Percentiles rank a stretch among this genome's conserved stretches.
phyloP scores from a whole-genome alignment of 495 filamentous ascomycete species.

The Penicillium flavigenum region DNA sequence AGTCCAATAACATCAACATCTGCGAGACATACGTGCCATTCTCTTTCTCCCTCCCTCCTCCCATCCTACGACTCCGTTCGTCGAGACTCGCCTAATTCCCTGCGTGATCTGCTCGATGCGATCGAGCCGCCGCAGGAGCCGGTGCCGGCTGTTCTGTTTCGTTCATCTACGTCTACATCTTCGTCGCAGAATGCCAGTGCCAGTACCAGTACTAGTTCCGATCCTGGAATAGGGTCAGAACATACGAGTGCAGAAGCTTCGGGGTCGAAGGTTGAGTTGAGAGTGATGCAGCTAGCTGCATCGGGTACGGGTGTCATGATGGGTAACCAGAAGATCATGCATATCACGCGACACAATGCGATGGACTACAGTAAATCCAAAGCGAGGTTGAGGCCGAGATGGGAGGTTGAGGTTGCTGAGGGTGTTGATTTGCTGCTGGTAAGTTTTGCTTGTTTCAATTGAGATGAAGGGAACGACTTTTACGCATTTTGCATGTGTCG shows the following conservation, averaged over 20 bases:
- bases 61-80: slow-evolving; percentile 24
- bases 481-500: too few species aligned
- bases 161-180: slow-evolving; percentile 18
- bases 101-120: slow-evolving; percentile 27
- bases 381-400: slow-evolving; percentile 16
- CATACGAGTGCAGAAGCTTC: background rate
- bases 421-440: slow-evolving; percentile 32
- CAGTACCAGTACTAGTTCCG: background rate
- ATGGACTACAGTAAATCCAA: slow-evolving; percentile 17
- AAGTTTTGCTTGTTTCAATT: slow-evolving; percentile 7
- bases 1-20: background rate
- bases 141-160: slow-evolving; percentile 14
- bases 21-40: background rate
- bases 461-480: background rate
- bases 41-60: background rate
- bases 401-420: slow-evolving; percentile 29
- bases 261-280: slow-evolving; percentile 15
- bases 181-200: background rate
- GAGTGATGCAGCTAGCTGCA: slow-evolving; percentile 18
- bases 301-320: slow-evolving; percentile 23
- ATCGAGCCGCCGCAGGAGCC: slow-evolving; percentile 28
- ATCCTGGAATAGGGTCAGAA: background rate
- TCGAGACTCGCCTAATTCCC: slow-evolving; percentile 12
- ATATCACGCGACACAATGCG: slow-evolving; percentile 19
- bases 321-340: slow-evolving; percentile 24